Evolutionary conservation across 768 basidiomycete species (phyloP).

Genomic region (Suillus subalutaceus): DNA sequence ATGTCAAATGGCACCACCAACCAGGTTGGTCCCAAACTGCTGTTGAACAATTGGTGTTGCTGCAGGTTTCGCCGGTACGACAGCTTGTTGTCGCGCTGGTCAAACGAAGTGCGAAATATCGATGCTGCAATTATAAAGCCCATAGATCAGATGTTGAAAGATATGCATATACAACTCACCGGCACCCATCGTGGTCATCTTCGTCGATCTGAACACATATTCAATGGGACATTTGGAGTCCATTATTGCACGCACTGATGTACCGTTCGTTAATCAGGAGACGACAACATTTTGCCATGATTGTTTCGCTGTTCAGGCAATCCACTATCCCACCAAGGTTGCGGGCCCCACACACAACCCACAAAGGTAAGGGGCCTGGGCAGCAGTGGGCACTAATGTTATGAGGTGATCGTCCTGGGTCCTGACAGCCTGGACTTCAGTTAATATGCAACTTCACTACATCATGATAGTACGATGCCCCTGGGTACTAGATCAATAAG

Average conservation of each 20-base stretch:
- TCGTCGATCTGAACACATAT: conserved; percentile 29
- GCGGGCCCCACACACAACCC: conserved; percentile 17
- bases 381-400: background rate
- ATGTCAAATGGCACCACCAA: no score
- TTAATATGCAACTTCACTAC: background rate
- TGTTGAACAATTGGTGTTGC: no score
- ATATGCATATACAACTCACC: no score
- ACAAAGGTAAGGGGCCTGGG: background rate
- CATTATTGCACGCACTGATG: conserved; percentile 6
- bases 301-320: conserved; percentile 38
- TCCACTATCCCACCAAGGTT: conserved; percentile 30
- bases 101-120: no score
- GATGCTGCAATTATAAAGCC: no score
- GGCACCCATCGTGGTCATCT: conserved; percentile 28
- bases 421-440: background rate
- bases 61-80: no score
- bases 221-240: background rate
- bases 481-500: background rate
- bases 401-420: background rate
- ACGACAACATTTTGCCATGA: conserved; percentile 39
- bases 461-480: background rate
- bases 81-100: no score
- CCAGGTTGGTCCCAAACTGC: no score
- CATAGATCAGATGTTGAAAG: no score
- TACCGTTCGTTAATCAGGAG: conserved; percentile 30